These are phyloP conservation scores for Perkinsus chesapeaki DNA, from an alignment of 169 alveolate species.

Conservation along the genomic window DNA sequence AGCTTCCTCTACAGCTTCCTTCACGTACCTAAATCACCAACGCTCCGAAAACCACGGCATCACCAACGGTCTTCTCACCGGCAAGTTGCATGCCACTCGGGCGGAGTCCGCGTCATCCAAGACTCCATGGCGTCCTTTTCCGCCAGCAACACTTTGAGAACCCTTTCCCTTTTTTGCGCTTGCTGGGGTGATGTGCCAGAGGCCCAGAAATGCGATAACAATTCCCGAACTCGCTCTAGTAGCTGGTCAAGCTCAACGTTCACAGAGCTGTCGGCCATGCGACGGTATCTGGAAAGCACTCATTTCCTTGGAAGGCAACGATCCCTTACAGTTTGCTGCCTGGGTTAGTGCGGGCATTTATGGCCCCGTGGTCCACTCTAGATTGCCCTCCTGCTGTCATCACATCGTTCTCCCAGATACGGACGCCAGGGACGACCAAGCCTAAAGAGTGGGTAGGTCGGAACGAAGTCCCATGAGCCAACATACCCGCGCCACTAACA, in stretches of 20 bases:
- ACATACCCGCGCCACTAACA: neutral
- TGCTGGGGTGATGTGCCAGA: neutral
- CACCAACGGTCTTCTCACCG: neutral
- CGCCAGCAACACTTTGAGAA: neutral
- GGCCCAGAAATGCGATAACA: neutral
- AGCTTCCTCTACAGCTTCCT: neutral
- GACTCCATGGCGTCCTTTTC: neutral
- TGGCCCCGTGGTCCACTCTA: neutral
- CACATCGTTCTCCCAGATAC: neutral
- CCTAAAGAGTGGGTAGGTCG: neutral
- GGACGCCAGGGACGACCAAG: neutral
- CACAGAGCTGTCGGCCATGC: neutral
- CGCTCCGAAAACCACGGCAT: neutral
- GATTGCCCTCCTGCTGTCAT: neutral
- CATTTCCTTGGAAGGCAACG: neutral
- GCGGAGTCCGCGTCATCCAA: neutral
- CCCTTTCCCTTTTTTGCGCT: neutral
- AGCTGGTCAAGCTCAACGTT: neutral
- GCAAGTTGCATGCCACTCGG: neutral
- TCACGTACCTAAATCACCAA: neutral
- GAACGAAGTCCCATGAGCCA: neutral
- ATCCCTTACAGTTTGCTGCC: neutral
- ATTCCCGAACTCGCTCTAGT: neutral
- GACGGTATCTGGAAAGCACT: neutral
- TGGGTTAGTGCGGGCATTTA: neutral